phyloP scores from a whole-genome alignment of 1,284 basidiomycete species.

The Chondrostereum purpureum region DNA sequence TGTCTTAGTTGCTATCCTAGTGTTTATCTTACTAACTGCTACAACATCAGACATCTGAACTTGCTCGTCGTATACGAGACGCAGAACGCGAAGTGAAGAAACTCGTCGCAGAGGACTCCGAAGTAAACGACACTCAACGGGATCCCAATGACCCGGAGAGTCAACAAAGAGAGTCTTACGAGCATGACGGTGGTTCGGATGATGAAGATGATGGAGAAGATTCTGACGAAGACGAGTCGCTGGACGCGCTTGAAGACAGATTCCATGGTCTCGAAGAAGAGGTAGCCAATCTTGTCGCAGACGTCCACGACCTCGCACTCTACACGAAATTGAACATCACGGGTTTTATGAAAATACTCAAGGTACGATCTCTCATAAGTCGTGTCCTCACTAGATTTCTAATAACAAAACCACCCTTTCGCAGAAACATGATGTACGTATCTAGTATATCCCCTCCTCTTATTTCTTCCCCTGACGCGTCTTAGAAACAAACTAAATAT shows the following conservation, averaged over 20 bases:
- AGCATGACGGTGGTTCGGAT: slow-evolving; percentile 68
- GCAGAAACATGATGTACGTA: slow-evolving; percentile 76
- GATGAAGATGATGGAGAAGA: slow-evolving; percentile 53
- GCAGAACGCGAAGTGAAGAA: slow-evolving; percentile 77
- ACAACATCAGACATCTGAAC: slow-evolving; percentile 67
- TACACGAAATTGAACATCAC: slow-evolving; percentile 94
- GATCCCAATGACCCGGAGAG: slow-evolving; percentile 45
- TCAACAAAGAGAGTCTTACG: slow-evolving; percentile 48
- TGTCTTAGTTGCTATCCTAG: slow-evolving; percentile 15
- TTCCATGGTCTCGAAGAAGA: slow-evolving; percentile 92
- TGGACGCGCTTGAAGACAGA: slow-evolving; percentile 79
- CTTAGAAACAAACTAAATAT: slow-evolving; percentile 74
- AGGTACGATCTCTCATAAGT: slow-evolving; percentile 38
- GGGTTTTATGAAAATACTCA: slow-evolving; percentile 98
- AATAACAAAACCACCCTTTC: too few relatives aligned
- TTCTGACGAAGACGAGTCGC: slow-evolving; percentile 51
- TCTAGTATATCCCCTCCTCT: neutral
- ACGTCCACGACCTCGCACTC: slow-evolving; percentile 95
- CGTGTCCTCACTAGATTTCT: slow-evolving; percentile 2
- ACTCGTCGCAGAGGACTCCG: slow-evolving; percentile 59
- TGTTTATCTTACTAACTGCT: neutral
- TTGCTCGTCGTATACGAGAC: slow-evolving; percentile 72
- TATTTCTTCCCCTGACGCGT: neutral
- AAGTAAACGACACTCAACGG: slow-evolving; percentile 4
- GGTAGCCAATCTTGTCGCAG: slow-evolving; percentile 92